Evolutionary conservation across 805 yeast genomes (phyloP).

Genomic region (Candida nanaspora): DNA sequence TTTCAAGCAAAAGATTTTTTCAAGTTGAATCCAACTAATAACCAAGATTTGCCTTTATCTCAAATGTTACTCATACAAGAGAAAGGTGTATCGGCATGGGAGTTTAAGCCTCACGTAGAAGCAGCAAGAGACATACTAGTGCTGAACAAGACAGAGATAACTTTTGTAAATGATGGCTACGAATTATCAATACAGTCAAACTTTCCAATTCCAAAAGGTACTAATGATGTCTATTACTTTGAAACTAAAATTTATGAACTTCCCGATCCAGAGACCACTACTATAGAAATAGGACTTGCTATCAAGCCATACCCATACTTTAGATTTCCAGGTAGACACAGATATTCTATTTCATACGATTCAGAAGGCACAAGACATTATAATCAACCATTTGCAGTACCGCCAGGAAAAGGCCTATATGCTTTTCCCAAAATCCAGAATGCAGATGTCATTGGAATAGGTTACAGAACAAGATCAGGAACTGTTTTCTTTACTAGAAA

Average conservation of each 20-base stretch:
- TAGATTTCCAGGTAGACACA: constrained; percentile 87
- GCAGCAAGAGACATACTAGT: constrained; percentile 52
- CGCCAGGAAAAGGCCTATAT: constrained; percentile 34
- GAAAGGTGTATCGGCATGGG: constrained; percentile 87
- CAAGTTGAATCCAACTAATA: constrained; percentile 31
- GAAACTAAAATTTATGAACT: constrained; percentile 78
- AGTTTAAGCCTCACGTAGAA: constrained; percentile 57
- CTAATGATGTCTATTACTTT: constrained; percentile 81
- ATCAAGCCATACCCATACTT: constrained; percentile 91
- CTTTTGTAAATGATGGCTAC: constrained; percentile 44
- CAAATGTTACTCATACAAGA: constrained; percentile 70
- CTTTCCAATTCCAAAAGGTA: constrained; percentile 72
- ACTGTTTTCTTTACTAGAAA: constrained; percentile 90
- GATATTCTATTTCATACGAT: constrained; percentile 81
- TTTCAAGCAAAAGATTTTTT: constrained; percentile 55
- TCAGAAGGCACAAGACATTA: constrained; percentile 74
- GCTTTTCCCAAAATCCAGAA: constrained; percentile 55
- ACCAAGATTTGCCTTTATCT: constrained; percentile 32
- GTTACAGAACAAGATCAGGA: constrained; percentile 76
- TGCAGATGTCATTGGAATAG: constrained; percentile 93
- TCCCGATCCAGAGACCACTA: constrained; percentile 46
- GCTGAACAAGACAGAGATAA: constrained; percentile 55
- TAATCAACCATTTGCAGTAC: constrained; percentile 61
- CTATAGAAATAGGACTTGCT: constrained; percentile 70
- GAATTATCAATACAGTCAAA: constrained; percentile 61